These are phyloP conservation scores for Trametes coccinea DNA, from an alignment of 768 basidiomycete genomes.

Conservation along the genomic window DNA sequence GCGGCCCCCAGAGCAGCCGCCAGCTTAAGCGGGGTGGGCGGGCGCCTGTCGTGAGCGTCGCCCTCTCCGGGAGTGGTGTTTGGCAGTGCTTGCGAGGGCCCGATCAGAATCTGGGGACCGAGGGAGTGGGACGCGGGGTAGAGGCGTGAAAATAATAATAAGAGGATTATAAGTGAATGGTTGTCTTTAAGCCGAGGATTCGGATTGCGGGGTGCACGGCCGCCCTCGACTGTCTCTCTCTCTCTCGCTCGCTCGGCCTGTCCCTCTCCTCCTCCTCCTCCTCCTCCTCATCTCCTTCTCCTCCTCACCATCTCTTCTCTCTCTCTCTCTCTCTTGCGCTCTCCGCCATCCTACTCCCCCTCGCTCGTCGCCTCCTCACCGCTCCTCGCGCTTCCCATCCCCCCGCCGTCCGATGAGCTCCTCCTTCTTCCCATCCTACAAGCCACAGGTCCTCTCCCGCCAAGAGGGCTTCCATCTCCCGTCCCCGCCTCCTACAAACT, in stretches of 20 bases:
- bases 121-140: slow-evolving; percentile 15
- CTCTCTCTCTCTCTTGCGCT: neutral
- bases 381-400: neutral
- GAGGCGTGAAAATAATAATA: slow-evolving; percentile 18
- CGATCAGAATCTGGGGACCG: slow-evolving; percentile 4
- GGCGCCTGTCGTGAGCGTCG: neutral
- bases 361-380: neutral
- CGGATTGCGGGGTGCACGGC: slow-evolving; percentile 20
- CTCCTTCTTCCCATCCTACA: slow-evolving; percentile 39
- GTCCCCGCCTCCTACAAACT: slow-evolving; percentile 40
- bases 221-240: slow-evolving; percentile 9
- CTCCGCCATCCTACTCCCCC: neutral
- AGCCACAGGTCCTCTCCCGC: slow-evolving; percentile 53
- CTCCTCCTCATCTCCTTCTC: neutral
- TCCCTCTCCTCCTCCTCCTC: neutral
- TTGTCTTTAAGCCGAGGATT: slow-evolving; percentile 19
- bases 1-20: slow-evolving; percentile 1
- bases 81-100: slow-evolving; percentile 4
- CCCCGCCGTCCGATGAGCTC: slow-evolving; percentile 25
- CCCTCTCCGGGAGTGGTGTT: slow-evolving; percentile 11
- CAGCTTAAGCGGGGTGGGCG: neutral
- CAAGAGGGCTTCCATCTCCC: slow-evolving; percentile 76
- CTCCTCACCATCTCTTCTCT: neutral
- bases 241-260: neutral
- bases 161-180: slow-evolving; percentile 18